Percentiles rank a stretch among this genome's conserved stretches.
These are phyloP conservation scores for Rubus idaeus DNA, from an alignment of 306 rosid genomes.

Conservation along the genomic window DNA sequence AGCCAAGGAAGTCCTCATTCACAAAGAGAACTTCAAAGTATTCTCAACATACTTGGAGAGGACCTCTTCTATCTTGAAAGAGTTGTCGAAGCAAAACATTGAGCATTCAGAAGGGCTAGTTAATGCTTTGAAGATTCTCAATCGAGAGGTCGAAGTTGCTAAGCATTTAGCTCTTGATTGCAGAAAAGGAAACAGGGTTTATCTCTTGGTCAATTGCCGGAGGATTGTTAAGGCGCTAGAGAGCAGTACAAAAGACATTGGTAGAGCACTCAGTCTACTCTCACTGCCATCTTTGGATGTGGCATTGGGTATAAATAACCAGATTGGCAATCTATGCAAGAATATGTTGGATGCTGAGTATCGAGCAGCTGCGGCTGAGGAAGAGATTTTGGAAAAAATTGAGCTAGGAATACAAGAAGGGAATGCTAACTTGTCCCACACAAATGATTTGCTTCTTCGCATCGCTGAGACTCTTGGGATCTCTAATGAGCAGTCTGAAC, in stretches of 20 bases:
- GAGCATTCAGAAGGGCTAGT: conserved; percentile 32
- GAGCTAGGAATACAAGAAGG: conserved; percentile 45
- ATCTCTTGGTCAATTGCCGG: conserved; percentile 47
- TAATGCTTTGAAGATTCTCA: conserved; percentile 37
- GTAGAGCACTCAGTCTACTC: conserved; percentile 40
- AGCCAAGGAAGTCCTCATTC: conserved; percentile 46
- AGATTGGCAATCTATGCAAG: conserved; percentile 42
- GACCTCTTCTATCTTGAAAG: conserved; percentile 36
- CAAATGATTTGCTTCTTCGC: conserved; percentile 36
- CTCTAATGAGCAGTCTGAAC: conserved; percentile 35
- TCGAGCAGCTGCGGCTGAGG: conserved; percentile 35
- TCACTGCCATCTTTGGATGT: conserved; percentile 40
- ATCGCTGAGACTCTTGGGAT: conserved; percentile 48
- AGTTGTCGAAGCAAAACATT: conserved; percentile 28
- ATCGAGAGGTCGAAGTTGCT: conserved; percentile 44
- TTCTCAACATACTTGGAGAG: conserved; percentile 43
- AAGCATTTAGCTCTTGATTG: conserved; percentile 48
- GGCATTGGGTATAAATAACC: conserved; percentile 30
- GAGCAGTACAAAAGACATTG: conserved; percentile 39
- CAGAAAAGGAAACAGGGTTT: conserved; percentile 43
- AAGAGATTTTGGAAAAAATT: conserved; percentile 41
- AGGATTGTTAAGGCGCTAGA: conserved; percentile 44
- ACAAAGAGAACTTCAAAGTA: conserved; percentile 44
- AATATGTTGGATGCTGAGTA: conserved; percentile 44
- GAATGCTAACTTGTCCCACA: conserved; percentile 23